Evolutionary conservation across 2,329 filamentous ascomycete genomes (phyloP).

Genomic region (Decorospora gaudefroyi): DNA sequence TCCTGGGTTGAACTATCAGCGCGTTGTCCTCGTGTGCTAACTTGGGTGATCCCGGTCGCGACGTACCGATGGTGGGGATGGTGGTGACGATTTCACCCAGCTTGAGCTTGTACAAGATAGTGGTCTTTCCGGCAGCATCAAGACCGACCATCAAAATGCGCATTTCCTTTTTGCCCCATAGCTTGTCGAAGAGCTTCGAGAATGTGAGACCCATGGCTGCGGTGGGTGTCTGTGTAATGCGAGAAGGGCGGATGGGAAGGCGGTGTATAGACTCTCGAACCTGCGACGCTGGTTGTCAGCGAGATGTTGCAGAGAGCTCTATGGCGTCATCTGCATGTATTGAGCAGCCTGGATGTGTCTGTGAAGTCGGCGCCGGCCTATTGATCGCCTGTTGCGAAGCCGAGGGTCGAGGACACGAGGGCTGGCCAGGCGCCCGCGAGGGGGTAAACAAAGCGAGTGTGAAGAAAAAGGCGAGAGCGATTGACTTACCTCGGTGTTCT

Average conservation of each 20-base stretch:
- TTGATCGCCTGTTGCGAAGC: slow-evolving; percentile 35
- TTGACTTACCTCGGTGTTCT: slow-evolving; percentile 46
- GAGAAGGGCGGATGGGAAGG: slow-evolving; percentile 27
- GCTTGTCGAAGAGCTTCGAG: slow-evolving; percentile 96
- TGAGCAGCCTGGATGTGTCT: slow-evolving; percentile 10
- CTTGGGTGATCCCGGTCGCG: slow-evolving; percentile 10
- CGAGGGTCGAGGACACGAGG: slow-evolving; percentile 31
- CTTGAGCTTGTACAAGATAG: slow-evolving; percentile 99
- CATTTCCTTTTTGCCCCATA: slow-evolving; percentile 99
- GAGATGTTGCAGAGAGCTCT: slow-evolving; percentile 19
- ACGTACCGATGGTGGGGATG: slow-evolving; percentile 84
- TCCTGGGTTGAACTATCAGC: slow-evolving; percentile 52
- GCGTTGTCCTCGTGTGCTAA: slow-evolving; percentile 9
- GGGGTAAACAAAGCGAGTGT: slow-evolving; percentile 21
- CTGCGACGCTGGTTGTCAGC: slow-evolving; percentile 27
- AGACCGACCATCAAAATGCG: slow-evolving; percentile 96
- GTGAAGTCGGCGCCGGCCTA: slow-evolving; percentile 25
- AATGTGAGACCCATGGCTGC: slow-evolving; percentile 88
- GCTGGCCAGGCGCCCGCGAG: slow-evolving; percentile 20
- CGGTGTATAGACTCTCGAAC: slow-evolving; percentile 47
- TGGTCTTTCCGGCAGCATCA: slow-evolving; percentile 95
- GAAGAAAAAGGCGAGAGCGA: slow-evolving; percentile 20
- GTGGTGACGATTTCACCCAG: slow-evolving; percentile 97
- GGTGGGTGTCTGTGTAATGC: slow-evolving; percentile 47
- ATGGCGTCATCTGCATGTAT: slow-evolving; percentile 16